These are phyloP conservation scores for Fraxinus sp. DNA, from an alignment of 305 asterid genomes.

Conservation along the genomic window DNA sequence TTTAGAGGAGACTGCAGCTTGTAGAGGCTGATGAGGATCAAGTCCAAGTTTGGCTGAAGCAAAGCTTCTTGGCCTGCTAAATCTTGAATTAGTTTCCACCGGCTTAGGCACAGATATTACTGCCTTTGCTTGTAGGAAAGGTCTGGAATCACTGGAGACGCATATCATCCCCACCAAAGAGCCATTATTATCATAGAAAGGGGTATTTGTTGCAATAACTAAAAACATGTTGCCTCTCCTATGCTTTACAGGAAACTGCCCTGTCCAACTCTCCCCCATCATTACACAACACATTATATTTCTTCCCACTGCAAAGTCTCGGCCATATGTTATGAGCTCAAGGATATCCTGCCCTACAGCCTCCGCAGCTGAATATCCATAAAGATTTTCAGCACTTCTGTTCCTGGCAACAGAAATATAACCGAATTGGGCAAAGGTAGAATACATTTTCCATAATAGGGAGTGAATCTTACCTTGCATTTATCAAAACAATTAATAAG, in stretches of 20 bases:
- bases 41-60: conserved; percentile 64
- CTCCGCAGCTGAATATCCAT: conserved; percentile 73
- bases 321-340: conserved; percentile 56
- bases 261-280: conserved; percentile 84
- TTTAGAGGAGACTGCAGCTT: conserved; percentile 77
- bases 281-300: conserved; percentile 51
- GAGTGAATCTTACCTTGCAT: not conserved
- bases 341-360: conserved; percentile 62
- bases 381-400: conserved; percentile 68
- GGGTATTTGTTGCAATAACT: conserved; percentile 68
- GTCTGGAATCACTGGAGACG: conserved; percentile 66
- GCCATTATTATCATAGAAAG: conserved; percentile 80
- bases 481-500: not conserved
- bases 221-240: conserved; percentile 68
- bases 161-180: conserved; percentile 65
- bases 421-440: not conserved
- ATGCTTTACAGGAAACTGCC: conserved; percentile 72
- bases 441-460: not conserved
- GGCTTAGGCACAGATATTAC: conserved; percentile 34
- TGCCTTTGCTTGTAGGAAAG: conserved; percentile 46
- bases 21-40: conserved; percentile 80
- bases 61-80: conserved; percentile 41
- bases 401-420: conserved; percentile 52
- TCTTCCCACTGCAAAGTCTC: conserved; percentile 47
- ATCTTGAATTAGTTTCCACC: conserved; percentile 37